Conservation (phyloP, 148 eudicot genomes). For the Heliamphora exappendiculata region DNA sequence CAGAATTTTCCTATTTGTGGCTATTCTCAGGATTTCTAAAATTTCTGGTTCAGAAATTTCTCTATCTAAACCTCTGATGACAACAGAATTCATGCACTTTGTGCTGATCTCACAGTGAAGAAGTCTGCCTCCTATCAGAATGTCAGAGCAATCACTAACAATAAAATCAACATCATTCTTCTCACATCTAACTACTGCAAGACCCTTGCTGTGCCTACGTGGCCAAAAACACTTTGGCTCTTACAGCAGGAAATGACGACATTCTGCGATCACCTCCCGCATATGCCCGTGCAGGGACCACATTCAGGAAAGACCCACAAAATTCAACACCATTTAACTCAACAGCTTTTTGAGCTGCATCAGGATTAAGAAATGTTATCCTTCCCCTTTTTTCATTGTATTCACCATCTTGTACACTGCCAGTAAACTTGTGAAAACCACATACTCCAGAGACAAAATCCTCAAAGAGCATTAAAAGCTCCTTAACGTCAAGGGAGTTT, state of each 20-base stretch:
- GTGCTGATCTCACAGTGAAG: constrained; percentile 33
- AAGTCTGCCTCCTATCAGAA: constrained; percentile 43
- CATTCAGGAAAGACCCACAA: constrained; percentile 36
- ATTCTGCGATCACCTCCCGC: constrained; percentile 44
- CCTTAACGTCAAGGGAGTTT: constrained; percentile 54
- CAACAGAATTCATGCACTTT: constrained; percentile 37
- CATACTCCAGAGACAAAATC: constrained; percentile 40
- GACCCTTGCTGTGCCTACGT: constrained; percentile 67
- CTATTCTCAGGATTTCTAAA: constrained; percentile 32
- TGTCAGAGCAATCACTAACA: constrained; percentile 39
- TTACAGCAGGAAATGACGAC: constrained; percentile 55
- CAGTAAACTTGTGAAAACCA: constrained; percentile 42
- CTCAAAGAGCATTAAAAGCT: constrained; percentile 56
- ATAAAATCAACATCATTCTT: constrained; percentile 38
- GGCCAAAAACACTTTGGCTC: constrained; percentile 85
- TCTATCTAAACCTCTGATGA: constrained; percentile 52
- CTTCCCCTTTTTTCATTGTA: constrained; percentile 76
- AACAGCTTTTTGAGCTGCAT: constrained; percentile 60
- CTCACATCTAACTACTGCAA: constrained; percentile 56
- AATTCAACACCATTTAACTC: constrained; percentile 36
- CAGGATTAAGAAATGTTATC: constrained; percentile 71
- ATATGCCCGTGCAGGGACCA: constrained; percentile 41
- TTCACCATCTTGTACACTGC: constrained; percentile 30
- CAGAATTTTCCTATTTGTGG: constrained; percentile 46
- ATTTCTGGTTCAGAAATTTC: constrained; percentile 64